phyloP scores from a whole-genome alignment of 768 basidiomycete species.

The Sporobolomyces pararoseus region DNA sequence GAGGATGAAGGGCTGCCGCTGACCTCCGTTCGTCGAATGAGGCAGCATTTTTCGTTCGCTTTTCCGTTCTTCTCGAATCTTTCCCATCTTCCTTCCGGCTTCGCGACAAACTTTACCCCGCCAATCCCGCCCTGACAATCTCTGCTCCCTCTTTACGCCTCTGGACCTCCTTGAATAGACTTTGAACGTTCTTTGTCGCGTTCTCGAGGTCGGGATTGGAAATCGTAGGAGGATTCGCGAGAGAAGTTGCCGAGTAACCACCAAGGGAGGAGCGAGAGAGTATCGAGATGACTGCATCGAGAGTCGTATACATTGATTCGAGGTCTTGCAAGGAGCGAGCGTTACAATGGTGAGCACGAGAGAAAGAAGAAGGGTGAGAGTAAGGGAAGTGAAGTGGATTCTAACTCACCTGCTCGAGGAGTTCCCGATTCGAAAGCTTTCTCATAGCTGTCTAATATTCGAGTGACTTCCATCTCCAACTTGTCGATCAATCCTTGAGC shows the following conservation, averaged over 20 bases:
- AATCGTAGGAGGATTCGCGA: neutral
- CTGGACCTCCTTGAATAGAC: slow-evolving; percentile 4
- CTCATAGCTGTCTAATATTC: neutral
- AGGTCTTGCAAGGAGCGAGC: neutral
- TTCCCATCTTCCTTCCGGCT: neutral
- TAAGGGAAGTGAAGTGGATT: too few relatives aligned
- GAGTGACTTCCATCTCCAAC: neutral
- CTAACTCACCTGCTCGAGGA: neutral
- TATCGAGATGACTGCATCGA: neutral
- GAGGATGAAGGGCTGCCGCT: too few relatives aligned
- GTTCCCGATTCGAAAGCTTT: neutral
- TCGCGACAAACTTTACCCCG: neutral
- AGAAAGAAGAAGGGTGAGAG: neutral
- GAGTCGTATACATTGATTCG: neutral
- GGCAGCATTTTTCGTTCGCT: too few relatives aligned
- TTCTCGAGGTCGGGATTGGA: neutral
- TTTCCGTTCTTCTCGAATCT: neutral
- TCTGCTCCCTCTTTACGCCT: neutral
- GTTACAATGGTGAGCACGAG: too few relatives aligned
- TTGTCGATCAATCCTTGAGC: neutral
- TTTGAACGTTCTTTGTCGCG: neutral
- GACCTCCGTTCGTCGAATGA: too few relatives aligned
- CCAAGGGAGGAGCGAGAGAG: neutral
- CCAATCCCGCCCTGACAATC: neutral
- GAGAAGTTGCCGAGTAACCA: neutral